Evolutionary conservation across 805 yeast genomes (phyloP), one percentile per base, ranked within the genome.

Genomic region (Clavispora santaluciae): DNA sequence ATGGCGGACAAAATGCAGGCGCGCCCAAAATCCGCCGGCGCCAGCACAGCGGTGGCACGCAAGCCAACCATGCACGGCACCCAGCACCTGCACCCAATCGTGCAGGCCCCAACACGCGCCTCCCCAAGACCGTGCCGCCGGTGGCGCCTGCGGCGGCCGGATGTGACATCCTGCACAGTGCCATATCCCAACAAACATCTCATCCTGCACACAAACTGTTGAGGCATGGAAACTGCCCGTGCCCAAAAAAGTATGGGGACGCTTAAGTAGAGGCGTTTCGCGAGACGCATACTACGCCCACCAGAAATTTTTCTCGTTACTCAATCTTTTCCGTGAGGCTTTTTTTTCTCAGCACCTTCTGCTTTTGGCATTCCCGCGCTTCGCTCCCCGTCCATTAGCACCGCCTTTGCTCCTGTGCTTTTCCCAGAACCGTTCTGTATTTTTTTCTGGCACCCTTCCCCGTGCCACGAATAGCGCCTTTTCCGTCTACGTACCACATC

Each of bases 141-240:
- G 13, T 13, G 15, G 11, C 30, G 3, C 17, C 16, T 3, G 18
- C 17, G 17, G 30, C 30, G 17, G 6, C 30, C 18, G 5, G 6
- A 16, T 3, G 16, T 10, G 30, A 13, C 9, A 5, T 2, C 30
- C 30, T 26, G 30, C 30, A 26, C 30, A 26, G 11, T 6, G 10
- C 18, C 30, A 20, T 8, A 33, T 33, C 55, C 55, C 55, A 51
- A 51, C 55, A 51, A 51, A 50, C 47, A 37, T 28, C 12, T n/a
- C 26, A 15, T 35, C 45, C 53, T 47, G 55, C 53, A 51, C 43
- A 43, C 17, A 38, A 48, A 38, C 31, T 51, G 55, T 51, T 51
- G 55, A 51, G 55, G 45, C 51, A 36, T 42, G 47, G 48, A 50
- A 36, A 39, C 35, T 36, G 37, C 46, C 30, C 29, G 30, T 41